Base-by-base conservation (phyloP, 192 early-diverging fungal species). In the Spizellomyces sp. region DNA sequence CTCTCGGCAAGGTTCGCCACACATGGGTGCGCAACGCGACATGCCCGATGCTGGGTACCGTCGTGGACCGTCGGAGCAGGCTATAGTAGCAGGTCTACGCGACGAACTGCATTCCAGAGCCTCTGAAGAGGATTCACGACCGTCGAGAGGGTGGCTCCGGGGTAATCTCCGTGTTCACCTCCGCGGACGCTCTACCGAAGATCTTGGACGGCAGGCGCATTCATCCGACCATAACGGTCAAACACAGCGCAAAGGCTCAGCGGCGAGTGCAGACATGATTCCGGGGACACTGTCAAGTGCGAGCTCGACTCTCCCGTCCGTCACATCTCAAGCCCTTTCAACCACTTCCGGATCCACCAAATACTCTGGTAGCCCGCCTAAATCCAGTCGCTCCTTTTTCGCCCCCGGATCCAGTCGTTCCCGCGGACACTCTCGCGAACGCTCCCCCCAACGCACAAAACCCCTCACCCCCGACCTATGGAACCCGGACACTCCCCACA, bases 331-430 rank as follows among this genome's bases (percentile, higher is more conserved):
- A 54, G 50, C 50, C 12, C 12, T 54, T n/a, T 54, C 50, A 19
- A 19, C 50, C 17, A 54, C 50, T n/a, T 54, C 50, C 14, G 50
- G 50, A 9, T 66, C 64, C 12, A 22, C 43, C 19, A 68, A 68
- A 57, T 21, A 59, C 66, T 68, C 66, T 43, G 43, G 12, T 1
- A 68, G 66, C 42, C 66, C 66, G 15, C 66, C 66, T 5, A 68
- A 68, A 58, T 68, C 66, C 19, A 52, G 27, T 42, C 50, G 52
- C 22, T 58, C 66, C 14, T 68, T 58, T 68, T 52, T 68, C 9
- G 44, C 52, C n/a, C 6, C 52, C 21, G 44, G 54, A 17, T 57
- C 52, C 14, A 43, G 54, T 15, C 47, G 54, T 45, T 44, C 54
- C 9, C 19, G 21, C 8, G 17, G 12, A 36, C 27, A 36, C 27